Conservation (phyloP, 2,329 filamentous ascomycete species). For the Talaromyces sp. region DNA sequence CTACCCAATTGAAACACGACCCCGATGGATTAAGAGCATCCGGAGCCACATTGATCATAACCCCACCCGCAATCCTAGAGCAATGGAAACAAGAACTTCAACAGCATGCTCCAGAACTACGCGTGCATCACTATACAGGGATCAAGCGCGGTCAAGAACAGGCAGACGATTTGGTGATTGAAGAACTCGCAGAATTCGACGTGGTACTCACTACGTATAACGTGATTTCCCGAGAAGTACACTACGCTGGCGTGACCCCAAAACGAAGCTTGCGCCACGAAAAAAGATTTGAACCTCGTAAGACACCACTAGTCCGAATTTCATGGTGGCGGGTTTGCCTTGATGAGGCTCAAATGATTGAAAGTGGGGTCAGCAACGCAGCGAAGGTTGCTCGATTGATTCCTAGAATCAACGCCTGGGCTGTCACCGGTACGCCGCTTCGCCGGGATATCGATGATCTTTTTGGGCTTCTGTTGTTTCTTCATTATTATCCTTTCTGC, state of each 20-base stretch:
- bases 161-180: slow-evolving; percentile 46
- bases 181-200: slow-evolving; percentile 53
- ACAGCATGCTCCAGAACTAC: slow-evolving; percentile 59
- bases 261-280: slow-evolving; percentile 67
- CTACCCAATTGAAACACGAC: slow-evolving; percentile 18
- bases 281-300: slow-evolving; percentile 66
- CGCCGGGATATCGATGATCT: slow-evolving; percentile 78
- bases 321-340: slow-evolving; percentile 83
- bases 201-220: slow-evolving; percentile 66
- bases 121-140: slow-evolving; percentile 60
- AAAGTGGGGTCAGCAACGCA: slow-evolving; percentile 81
- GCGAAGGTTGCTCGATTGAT: slow-evolving; percentile 78
- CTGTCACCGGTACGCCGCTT: slow-evolving; percentile 86
- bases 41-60: slow-evolving; percentile 64
- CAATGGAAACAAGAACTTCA: slow-evolving; percentile 66
- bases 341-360: slow-evolving; percentile 82
- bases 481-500: slow-evolving; percentile 76
- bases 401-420: slow-evolving; percentile 86
- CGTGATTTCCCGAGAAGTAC: slow-evolving; percentile 76
- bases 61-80: slow-evolving; percentile 62
- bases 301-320: slow-evolving; percentile 77
- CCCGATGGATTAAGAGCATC: slow-evolving; percentile 42
- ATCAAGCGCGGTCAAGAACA: slow-evolving; percentile 43
- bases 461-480: slow-evolving; percentile 77
- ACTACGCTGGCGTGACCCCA: slow-evolving; percentile 72